Conservation (phyloP, 148 eudicot genomes). For the Rhododendron vialii region DNA sequence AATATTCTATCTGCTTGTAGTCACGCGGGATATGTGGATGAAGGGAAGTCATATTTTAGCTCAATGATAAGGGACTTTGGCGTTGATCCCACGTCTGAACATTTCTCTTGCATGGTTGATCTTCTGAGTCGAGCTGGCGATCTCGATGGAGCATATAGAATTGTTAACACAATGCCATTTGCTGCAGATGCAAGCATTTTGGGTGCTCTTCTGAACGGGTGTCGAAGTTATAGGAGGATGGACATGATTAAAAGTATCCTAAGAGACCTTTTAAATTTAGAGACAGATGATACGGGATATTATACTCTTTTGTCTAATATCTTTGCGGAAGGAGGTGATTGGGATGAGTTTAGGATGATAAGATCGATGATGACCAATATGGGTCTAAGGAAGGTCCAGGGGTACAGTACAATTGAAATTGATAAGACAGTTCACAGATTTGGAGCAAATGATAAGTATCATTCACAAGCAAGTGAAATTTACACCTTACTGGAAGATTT, state of each 20-base stretch:
- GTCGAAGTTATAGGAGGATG: constrained; percentile 47
- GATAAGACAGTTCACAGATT: constrained; percentile 17
- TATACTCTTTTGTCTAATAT: constrained; percentile 51
- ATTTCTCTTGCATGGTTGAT: constrained; percentile 51
- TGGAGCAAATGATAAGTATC: constrained; percentile 11
- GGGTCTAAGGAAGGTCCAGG: constrained; percentile 38
- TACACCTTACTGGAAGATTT: neutral
- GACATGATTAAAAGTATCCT: constrained; percentile 37
- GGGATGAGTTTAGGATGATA: constrained; percentile 38
- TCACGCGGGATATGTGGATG: constrained; percentile 50
- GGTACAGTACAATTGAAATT: constrained; percentile 38
- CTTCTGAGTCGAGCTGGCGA: constrained; percentile 60
- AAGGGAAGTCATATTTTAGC: constrained; percentile 41
- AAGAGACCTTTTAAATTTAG: constrained; percentile 21
- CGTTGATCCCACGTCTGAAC: constrained; percentile 39
- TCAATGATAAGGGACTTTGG: constrained; percentile 42
- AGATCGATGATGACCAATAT: constrained; percentile 34
- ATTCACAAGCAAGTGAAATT: constrained; percentile 6
- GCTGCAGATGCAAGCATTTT: constrained; percentile 41
- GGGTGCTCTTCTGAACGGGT: constrained; percentile 57
- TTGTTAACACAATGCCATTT: constrained; percentile 43
- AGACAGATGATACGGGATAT: constrained; percentile 47
- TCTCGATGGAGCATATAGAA: constrained; percentile 44
- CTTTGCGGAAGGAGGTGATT: constrained; percentile 48
- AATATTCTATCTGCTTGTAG: constrained; percentile 58